Evolutionary conservation across 371 early-diverging fungal species (phyloP).

Genomic region (Mucor piriformis): DNA sequence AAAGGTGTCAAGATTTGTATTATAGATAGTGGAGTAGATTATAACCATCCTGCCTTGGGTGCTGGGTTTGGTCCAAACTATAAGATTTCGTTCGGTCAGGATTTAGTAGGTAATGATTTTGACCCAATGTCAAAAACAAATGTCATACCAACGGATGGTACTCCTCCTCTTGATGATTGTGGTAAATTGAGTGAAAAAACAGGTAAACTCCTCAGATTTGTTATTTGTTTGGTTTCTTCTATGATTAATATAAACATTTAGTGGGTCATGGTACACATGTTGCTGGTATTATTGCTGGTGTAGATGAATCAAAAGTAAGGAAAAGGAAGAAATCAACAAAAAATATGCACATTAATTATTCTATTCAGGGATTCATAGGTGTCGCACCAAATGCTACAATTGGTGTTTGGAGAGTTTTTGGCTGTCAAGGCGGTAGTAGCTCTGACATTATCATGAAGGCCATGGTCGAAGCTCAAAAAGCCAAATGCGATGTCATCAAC

Average conservation of each 20-base stretch:
- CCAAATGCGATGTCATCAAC: slow-evolving; percentile 63
- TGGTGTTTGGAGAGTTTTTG: slow-evolving; percentile 69
- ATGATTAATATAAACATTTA: background rate
- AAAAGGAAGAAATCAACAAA: slow-evolving; percentile 57
- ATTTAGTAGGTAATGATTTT: slow-evolving; percentile 54
- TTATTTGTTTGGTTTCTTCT: background rate
- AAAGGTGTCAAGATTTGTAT: slow-evolving; percentile 67
- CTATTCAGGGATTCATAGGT: slow-evolving; percentile 50
- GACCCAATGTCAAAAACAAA: slow-evolving; percentile 37
- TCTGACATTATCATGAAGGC: slow-evolving; percentile 71
- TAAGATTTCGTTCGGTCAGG: slow-evolving; percentile 58
- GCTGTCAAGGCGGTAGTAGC: slow-evolving; percentile 64
- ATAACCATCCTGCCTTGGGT: slow-evolving; percentile 69
- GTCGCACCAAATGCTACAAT: slow-evolving; percentile 67
- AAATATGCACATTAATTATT: slow-evolving; percentile 52
- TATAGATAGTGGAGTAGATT: slow-evolving; percentile 65
- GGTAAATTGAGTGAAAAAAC: background rate
- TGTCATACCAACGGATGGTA: background rate
- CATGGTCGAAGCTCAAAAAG: slow-evolving; percentile 63
- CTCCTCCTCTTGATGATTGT: slow-evolving; percentile 24
- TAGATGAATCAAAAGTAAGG: slow-evolving; percentile 40
- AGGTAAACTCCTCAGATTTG: slow-evolving; percentile 3
- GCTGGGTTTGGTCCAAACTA: slow-evolving; percentile 64
- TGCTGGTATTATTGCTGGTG: slow-evolving; percentile 67
- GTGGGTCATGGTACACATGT: slow-evolving; percentile 65